A percentile compares a stretch with the other conserved stretches of the same genome.
These are phyloP conservation scores for Tricholoma saponaceum DNA, from an alignment of 768 basidiomycete species.

Conservation along the genomic window DNA sequence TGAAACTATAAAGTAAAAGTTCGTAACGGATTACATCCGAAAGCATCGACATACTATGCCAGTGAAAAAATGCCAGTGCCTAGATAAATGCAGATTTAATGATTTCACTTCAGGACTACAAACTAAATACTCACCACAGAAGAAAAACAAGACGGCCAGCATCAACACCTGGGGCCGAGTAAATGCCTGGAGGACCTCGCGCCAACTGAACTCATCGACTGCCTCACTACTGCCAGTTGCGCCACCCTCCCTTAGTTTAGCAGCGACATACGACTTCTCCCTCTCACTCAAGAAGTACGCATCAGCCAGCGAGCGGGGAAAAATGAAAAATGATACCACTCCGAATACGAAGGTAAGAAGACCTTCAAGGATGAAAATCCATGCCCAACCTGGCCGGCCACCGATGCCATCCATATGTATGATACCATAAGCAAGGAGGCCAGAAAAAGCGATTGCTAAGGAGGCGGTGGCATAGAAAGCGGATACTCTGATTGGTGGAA, in stretches of 20 bases:
- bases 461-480: slow-evolving; percentile 50
- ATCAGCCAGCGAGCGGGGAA: slow-evolving; percentile 39
- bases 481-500: slow-evolving; percentile 29
- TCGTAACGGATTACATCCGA: not conserved
- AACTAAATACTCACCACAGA: slow-evolving; percentile 35
- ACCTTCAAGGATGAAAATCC: slow-evolving; percentile 69
- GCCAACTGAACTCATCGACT: slow-evolving; percentile 52
- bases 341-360: slow-evolving; percentile 61
- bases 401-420: slow-evolving; percentile 57
- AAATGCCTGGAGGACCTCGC: slow-evolving; percentile 45
- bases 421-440: slow-evolving; percentile 64
- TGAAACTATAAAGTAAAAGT: slow-evolving; percentile 41
- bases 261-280: slow-evolving; percentile 45
- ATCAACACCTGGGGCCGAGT: slow-evolving; percentile 53
- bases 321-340: slow-evolving; percentile 40
- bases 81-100: slow-evolving; percentile 11
- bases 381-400: slow-evolving; percentile 57
- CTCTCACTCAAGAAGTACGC: slow-evolving; percentile 48
- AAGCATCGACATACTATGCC: slow-evolving; percentile 37
- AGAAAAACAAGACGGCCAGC: slow-evolving; percentile 46
- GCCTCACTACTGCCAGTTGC: slow-evolving; percentile 25
- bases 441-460: slow-evolving; percentile 63
- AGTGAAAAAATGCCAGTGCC: slow-evolving; percentile 41
- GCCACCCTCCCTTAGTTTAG: slow-evolving; percentile 37
- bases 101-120: not conserved